phyloP scores from a whole-genome alignment of 805 yeast genomes.

The Deakozyma indianensis region DNA sequence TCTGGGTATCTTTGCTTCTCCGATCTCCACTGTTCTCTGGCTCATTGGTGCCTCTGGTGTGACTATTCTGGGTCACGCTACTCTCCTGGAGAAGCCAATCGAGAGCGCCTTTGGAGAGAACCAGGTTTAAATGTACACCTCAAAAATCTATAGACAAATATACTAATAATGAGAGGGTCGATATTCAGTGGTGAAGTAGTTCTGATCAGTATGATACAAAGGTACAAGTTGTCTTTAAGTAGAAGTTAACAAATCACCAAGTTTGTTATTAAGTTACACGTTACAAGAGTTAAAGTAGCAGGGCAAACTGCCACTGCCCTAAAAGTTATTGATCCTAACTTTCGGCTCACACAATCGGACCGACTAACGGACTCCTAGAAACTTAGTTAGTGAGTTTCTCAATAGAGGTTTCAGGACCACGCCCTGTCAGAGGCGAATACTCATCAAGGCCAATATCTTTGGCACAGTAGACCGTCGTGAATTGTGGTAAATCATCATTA shows the following conservation, averaged over 20 bases:
- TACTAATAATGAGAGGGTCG: not conserved
- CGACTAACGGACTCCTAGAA: no score
- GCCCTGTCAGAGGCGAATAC: conserved; percentile 75
- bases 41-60: conserved; percentile 74
- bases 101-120: conserved; percentile 90
- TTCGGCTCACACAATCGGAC: no score
- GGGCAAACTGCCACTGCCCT: no score
- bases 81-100: conserved; percentile 86
- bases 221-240: no score
- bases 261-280: no score
- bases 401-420: conserved; percentile 31
- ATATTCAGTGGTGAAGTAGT: not conserved
- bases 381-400: no score
- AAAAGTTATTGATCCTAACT: no score
- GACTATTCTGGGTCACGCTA: conserved; percentile 71
- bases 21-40: conserved; percentile 85
- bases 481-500: conserved; percentile 45
- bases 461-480: conserved; percentile 66
- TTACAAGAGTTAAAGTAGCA: no score
- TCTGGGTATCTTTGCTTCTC: conserved; percentile 75
- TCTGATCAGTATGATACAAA: no score
- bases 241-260: no score
- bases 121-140: conserved; percentile 20
- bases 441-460: conserved; percentile 52
- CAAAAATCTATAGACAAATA: no score